These are phyloP conservation scores for Kwoniella mangroviensis DNA, from an alignment of 768 basidiomycete genomes.

Conservation along the genomic window DNA sequence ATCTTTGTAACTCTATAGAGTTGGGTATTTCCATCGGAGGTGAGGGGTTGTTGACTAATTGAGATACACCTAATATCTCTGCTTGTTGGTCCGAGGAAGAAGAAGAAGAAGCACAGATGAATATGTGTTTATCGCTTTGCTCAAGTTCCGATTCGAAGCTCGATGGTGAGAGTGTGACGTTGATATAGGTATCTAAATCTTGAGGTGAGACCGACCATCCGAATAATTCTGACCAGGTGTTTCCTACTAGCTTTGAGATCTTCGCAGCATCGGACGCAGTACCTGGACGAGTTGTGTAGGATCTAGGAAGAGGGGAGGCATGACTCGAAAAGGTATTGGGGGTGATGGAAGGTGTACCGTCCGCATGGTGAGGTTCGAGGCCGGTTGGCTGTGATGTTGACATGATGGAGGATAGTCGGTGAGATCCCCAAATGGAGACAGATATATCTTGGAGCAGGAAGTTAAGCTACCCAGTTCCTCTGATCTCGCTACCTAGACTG, in stretches of 20 bases:
- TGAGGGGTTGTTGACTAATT: slow-evolving; percentile 11
- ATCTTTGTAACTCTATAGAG: slow-evolving; percentile 18
- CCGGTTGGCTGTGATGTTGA: background rate
- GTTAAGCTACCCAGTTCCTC: too few relatives aligned
- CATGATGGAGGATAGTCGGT: background rate
- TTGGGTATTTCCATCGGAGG: slow-evolving; percentile 1
- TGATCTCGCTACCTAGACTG: too few relatives aligned
- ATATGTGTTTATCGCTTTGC: slow-evolving; percentile 10
- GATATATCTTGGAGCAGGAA: too few relatives aligned
- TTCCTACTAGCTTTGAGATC: slow-evolving; percentile 27
- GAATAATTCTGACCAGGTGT: slow-evolving; percentile 42
- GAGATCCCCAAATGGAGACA: too few relatives aligned
- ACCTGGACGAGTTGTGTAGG: background rate
- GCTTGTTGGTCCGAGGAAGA: background rate
- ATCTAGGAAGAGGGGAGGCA: background rate
- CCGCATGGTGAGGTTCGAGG: slow-evolving; percentile 3
- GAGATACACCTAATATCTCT: slow-evolving; percentile 22
- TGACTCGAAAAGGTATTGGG: too few relatives aligned
- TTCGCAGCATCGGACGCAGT: slow-evolving; percentile 10
- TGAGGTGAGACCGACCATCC: slow-evolving; percentile 33
- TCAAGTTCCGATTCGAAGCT: slow-evolving; percentile 10
- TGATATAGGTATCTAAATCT: slow-evolving; percentile 36
- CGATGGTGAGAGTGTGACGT: slow-evolving; percentile 24
- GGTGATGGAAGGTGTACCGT: background rate
- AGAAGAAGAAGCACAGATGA: background rate